These are phyloP conservation scores for Pleurotus platypus DNA, from an alignment of 768 basidiomycete species.

Conservation along the genomic window DNA sequence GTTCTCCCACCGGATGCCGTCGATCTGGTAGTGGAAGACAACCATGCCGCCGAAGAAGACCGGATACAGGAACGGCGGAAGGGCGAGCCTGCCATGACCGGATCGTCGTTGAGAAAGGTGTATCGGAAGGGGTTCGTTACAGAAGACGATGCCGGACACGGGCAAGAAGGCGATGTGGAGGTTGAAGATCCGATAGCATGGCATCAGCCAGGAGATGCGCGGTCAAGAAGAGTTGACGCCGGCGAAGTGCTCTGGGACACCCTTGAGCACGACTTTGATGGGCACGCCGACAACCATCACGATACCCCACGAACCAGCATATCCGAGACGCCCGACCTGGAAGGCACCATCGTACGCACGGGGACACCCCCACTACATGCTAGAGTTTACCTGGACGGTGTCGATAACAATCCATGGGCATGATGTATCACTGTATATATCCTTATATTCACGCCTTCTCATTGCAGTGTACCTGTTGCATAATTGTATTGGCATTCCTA, in stretches of 20 bases:
- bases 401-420: conserved; percentile 60
- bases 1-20: conserved; percentile 71
- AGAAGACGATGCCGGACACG: conserved; percentile 28
- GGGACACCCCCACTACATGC: conserved; percentile 46
- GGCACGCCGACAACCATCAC: conserved; percentile 6
- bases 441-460: conserved; percentile 9
- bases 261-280: conserved; percentile 26
- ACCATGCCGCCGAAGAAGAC: conserved; percentile 48
- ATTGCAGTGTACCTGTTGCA: conserved; percentile 8
- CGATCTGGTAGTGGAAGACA: conserved; percentile 81
- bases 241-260: conserved; percentile 35
- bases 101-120: conserved; percentile 44
- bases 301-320: background rate
- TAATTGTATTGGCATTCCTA: conserved; percentile 11
- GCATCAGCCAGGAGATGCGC: background rate
- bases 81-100: conserved; percentile 53
- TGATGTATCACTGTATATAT: conserved; percentile 21
- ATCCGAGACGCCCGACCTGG: conserved; percentile 2
- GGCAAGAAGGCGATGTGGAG: conserved; percentile 30
- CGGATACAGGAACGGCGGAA: conserved; percentile 51
- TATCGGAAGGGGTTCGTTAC: conserved; percentile 47
- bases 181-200: conserved; percentile 15
- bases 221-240: conserved; percentile 26
- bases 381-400: conserved; percentile 26
- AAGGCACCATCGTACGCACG: conserved; percentile 27